These are phyloP conservation scores for Coniochaeta hoffmannii DNA, from an alignment of 2,329 filamentous ascomycete species.

Conservation along the genomic window DNA sequence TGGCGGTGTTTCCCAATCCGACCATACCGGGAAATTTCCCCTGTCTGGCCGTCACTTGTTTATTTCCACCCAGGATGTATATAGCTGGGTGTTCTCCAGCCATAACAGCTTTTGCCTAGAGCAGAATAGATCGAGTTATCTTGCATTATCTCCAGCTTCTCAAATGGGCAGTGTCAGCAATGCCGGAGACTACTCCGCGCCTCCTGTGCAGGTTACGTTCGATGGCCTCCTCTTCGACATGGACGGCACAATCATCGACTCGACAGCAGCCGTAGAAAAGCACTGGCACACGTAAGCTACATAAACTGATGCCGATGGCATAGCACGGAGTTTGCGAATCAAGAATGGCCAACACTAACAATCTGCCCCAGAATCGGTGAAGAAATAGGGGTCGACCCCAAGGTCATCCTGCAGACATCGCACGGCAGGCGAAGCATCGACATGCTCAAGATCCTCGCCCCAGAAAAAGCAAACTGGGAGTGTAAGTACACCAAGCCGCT, in stretches of 20 bases:
- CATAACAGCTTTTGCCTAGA: no score
- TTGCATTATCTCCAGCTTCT: no score
- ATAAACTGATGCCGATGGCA: background rate
- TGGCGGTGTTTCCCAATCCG: background rate
- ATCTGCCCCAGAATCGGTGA: conserved; percentile 56
- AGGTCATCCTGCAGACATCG: conserved; percentile 79
- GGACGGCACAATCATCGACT: conserved; percentile 81
- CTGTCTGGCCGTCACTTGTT: background rate
- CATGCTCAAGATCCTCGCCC: conserved; percentile 68
- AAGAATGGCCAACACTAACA: conserved; percentile 9
- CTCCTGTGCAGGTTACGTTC: conserved; percentile 40
- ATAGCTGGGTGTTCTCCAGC: background rate
- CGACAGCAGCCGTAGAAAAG: conserved; percentile 67
- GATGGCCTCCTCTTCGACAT: conserved; percentile 63
- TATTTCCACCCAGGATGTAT: background rate
- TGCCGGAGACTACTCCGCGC: conserved; percentile 28
- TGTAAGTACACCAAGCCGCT: conserved; percentile 50
- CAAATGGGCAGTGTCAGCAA: conserved; percentile 15
- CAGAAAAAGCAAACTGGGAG: conserved; percentile 85
- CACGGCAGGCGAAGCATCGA: conserved; percentile 90
- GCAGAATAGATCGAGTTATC: no score
- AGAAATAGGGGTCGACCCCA: conserved; percentile 78
- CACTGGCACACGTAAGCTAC: conserved; percentile 61
- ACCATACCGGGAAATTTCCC: background rate
- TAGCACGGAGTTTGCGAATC: background rate